Evolutionary conservation across 2,329 filamentous ascomycete genomes (phyloP).

Genomic region (Phialemonium atrogriseum): DNA sequence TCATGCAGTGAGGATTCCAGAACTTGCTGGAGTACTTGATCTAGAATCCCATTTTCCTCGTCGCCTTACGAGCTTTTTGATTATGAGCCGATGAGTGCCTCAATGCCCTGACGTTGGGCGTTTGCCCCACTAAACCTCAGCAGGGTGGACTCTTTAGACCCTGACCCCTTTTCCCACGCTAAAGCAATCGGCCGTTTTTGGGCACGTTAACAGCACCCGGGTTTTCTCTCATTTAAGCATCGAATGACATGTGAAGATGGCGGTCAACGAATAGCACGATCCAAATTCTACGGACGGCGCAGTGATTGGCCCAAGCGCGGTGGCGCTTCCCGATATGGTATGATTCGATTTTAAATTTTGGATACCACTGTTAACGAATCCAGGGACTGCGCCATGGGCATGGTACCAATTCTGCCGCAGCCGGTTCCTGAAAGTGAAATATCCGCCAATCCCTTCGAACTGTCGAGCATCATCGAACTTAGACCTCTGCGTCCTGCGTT

Average conservation of each 20-base stretch:
- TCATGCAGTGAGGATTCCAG: too few relatives aligned
- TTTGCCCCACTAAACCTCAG: too few relatives aligned
- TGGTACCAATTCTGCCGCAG: too few relatives aligned
- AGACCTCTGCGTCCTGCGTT: not conserved
- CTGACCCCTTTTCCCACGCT: slow-evolving; percentile 1
- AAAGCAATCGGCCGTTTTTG: not conserved
- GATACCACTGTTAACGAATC: too few relatives aligned
- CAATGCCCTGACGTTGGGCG: too few relatives aligned
- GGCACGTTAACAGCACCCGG: slow-evolving; percentile 6
- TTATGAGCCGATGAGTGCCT: too few relatives aligned
- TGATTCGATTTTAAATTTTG: too few relatives aligned
- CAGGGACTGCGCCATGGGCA: too few relatives aligned
- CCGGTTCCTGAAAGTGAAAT: too few relatives aligned
- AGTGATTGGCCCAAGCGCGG: slow-evolving; percentile 9
- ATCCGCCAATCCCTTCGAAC: slow-evolving; percentile 1
- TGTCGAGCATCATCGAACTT: too few relatives aligned
- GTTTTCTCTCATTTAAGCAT: slow-evolving; percentile 9
- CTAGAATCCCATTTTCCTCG: too few relatives aligned
- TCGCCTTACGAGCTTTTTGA: not conserved
- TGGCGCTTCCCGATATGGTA: slow-evolving; percentile 15
- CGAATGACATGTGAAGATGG: slow-evolving; percentile 18
- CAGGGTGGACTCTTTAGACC: slow-evolving; percentile 2
- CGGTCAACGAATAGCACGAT: slow-evolving; percentile 11
- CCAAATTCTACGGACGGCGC: slow-evolving; percentile 2
- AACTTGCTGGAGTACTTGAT: too few relatives aligned